These are phyloP conservation scores for Citrullus amarus DNA, from an alignment of 306 rosid species.

Conservation along the genomic window DNA sequence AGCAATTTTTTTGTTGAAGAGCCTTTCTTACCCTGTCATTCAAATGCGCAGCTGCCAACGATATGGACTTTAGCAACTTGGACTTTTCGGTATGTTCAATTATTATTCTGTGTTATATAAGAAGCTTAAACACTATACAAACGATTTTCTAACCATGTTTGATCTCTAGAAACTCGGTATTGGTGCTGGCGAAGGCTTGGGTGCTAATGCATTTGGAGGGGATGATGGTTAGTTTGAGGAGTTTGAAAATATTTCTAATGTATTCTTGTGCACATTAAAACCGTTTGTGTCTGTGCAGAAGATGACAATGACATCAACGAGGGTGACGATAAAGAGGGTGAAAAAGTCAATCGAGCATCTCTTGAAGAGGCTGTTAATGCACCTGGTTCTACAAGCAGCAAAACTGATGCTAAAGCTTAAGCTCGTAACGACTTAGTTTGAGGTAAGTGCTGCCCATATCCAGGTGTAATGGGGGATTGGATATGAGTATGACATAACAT, in stretches of 20 bases:
- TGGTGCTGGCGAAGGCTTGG: conserved; percentile 17
- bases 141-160: background rate
- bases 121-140: background rate
- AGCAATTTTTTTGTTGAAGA: background rate
- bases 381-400: background rate
- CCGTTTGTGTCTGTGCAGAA: background rate
- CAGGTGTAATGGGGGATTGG: background rate
- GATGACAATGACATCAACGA: background rate
- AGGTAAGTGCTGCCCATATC: background rate
- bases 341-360: too few species aligned
- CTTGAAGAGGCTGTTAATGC: background rate
- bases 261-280: background rate
- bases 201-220: background rate
- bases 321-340: background rate
- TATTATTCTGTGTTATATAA: background rate
- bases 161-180: conserved; percentile 17
- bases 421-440: background rate
- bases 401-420: conserved; percentile 7
- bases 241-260: background rate
- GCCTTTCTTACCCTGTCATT: background rate
- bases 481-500: background rate
- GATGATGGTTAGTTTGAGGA: conserved; percentile 1
- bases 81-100: conserved; percentile 46
- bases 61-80: conserved; percentile 31
- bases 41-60: conserved; percentile 28